These are phyloP conservation scores for Rhamnella rubrinervis DNA, from an alignment of 331 rosid species.

Conservation along the genomic window DNA sequence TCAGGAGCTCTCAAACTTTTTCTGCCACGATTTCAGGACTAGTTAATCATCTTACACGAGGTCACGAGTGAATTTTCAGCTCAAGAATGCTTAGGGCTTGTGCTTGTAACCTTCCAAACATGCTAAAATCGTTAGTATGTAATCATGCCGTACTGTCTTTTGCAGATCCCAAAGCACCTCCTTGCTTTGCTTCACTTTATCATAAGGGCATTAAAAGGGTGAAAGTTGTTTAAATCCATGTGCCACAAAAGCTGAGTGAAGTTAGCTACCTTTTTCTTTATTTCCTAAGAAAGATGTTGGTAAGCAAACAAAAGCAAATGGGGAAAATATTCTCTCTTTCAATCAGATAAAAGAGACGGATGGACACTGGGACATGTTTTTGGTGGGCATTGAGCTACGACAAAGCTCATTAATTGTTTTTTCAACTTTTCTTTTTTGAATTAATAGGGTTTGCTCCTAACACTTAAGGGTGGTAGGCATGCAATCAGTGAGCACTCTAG, in stretches of 20 bases:
- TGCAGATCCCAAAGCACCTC: conserved; percentile 58
- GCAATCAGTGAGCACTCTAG: not conserved
- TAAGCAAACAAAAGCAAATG: conserved; percentile 32
- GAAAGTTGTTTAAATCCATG: conserved; percentile 49
- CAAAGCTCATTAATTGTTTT: conserved; percentile 26
- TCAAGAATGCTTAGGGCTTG: not conserved
- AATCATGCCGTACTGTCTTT: conserved; percentile 36
- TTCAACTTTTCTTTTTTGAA: conserved; percentile 28
- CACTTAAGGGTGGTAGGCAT: conserved; percentile 15
- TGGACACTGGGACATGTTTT: conserved; percentile 43
- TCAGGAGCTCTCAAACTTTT: not conserved
- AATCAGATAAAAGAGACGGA: conserved; percentile 29
- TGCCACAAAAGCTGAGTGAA: conserved; percentile 57
- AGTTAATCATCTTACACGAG: conserved; percentile 6
- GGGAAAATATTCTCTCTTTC: conserved; percentile 55
- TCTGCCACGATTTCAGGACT: not conserved
- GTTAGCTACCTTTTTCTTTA: conserved; percentile 21
- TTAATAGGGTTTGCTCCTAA: conserved; percentile 33
- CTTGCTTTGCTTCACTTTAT: conserved; percentile 41
- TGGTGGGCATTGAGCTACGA: conserved; percentile 38
- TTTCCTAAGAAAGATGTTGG: conserved; percentile 26
- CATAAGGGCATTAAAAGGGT: conserved; percentile 40
- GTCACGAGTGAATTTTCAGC: not conserved
- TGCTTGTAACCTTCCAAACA: not conserved
- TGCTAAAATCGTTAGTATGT: conserved; percentile 5